Conservation (phyloP, 208 protist species). For the Naegleria lovaniensis region DNA sequence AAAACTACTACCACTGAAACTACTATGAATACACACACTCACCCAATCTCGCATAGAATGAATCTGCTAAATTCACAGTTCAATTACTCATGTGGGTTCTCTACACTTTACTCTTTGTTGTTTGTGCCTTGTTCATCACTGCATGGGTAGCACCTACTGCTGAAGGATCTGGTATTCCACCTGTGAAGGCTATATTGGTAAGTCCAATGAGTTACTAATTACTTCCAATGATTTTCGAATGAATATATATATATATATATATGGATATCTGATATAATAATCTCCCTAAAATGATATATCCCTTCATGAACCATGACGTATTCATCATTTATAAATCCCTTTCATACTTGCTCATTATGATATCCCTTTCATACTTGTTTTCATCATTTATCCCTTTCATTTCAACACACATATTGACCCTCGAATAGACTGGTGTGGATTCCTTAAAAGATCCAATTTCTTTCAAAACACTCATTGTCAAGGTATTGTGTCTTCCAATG, state of each 20-base stretch:
- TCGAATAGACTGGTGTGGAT: neutral
- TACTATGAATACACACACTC: too few relatives aligned
- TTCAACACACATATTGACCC: neutral
- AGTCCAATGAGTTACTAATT: neutral
- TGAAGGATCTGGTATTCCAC: neutral
- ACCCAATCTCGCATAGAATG: neutral
- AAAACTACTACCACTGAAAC: too few relatives aligned
- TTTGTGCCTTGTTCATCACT: neutral
- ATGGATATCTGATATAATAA: too few relatives aligned
- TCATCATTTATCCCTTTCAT: too few relatives aligned
- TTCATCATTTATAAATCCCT: too few relatives aligned
- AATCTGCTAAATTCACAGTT: neutral
- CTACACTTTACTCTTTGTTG: neutral
- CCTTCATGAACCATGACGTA: too few relatives aligned
- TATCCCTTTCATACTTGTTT: too few relatives aligned
- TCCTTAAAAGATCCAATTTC: neutral
- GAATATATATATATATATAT: too few relatives aligned
- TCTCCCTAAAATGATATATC: too few relatives aligned
- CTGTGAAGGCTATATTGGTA: slow-evolving; percentile 9
- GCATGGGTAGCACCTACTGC: neutral
- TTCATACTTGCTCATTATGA: too few relatives aligned
- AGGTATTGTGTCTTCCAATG: neutral
- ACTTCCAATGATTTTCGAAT: too few relatives aligned
- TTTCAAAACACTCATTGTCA: neutral
- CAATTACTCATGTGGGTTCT: neutral